Conservation (phyloP, 345 rosid genomes). For the Acer saccharum region DNA sequence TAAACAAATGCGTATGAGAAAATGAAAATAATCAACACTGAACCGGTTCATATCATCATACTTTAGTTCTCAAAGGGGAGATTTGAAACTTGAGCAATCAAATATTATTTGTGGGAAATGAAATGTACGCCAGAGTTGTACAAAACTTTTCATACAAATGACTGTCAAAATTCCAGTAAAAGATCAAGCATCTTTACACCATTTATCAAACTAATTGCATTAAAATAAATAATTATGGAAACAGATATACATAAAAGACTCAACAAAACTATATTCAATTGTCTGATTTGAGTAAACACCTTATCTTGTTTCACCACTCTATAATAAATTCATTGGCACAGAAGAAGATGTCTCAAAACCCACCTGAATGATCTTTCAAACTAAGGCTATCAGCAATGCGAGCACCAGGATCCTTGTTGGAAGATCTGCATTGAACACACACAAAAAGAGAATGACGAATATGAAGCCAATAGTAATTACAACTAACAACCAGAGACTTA, state of each 20-base stretch:
- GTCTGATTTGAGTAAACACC: neutral
- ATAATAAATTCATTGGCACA: neutral
- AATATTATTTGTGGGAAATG: neutral
- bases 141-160: neutral
- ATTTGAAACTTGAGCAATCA: constrained; percentile 1
- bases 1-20: constrained; percentile 41
- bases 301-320: neutral
- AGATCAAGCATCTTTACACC: neutral
- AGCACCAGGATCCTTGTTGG: constrained; percentile 87
- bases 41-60: neutral
- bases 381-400: constrained; percentile 65
- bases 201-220: neutral
- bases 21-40: neutral
- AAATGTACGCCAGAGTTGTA: neutral
- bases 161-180: neutral
- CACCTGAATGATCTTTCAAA: constrained; percentile 79
- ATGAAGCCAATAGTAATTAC: neutral
- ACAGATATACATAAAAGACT: neutral
- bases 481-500: constrained; percentile 38
- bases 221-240: neutral
- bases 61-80: neutral
- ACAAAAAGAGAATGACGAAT: neutral
- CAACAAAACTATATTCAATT: neutral
- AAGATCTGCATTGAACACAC: constrained; percentile 57
- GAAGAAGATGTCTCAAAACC: constrained; percentile 12